phyloP scores from a whole-genome alignment of 2,329 filamentous ascomycete genomes.

The Akanthomyces dipterigenus region DNA sequence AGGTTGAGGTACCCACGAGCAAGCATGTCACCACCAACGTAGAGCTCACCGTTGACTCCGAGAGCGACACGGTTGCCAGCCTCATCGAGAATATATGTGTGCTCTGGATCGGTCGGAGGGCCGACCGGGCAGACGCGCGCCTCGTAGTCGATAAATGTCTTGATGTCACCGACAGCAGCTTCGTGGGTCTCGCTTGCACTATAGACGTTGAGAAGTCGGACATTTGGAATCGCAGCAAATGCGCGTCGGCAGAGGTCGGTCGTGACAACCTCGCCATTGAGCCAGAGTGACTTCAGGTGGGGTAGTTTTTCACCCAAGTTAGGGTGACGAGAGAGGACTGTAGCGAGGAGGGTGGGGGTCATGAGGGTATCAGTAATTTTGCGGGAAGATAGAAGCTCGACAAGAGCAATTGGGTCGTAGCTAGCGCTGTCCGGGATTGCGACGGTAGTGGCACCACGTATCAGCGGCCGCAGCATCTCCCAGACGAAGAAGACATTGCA shows the following conservation, averaged over 20 bases:
- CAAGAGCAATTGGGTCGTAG: conserved; percentile 69
- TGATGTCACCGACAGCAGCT: conserved; percentile 69
- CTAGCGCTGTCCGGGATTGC: conserved; percentile 69
- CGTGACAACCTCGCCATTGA: conserved; percentile 78
- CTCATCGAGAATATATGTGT: conserved; percentile 68
- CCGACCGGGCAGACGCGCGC: conserved; percentile 68
- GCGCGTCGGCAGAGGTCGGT: conserved; percentile 67
- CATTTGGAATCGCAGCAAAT: conserved; percentile 59
- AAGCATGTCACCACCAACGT: conserved; percentile 65
- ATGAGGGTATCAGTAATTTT: conserved; percentile 74
- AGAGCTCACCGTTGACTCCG: conserved; percentile 65
- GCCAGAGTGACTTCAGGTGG: conserved; percentile 63
- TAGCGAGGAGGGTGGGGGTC: conserved; percentile 72
- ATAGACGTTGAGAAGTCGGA: conserved; percentile 71
- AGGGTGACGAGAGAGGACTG: conserved; percentile 63
- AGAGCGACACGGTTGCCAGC: conserved; percentile 55
- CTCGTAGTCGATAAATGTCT: conserved; percentile 56
- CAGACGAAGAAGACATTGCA: conserved; percentile 86
- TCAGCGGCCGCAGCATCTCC: conserved; percentile 72
- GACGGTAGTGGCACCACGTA: conserved; percentile 70
- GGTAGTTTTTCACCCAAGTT: conserved; percentile 58
- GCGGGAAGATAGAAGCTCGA: conserved; percentile 60
- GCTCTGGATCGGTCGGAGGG: conserved; percentile 57
- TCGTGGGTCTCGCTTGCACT: conserved; percentile 79
- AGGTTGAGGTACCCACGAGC: conserved; percentile 73